phyloP scores from a whole-genome alignment of 257 asterid species.

The Jaltomata sinuosa region DNA sequence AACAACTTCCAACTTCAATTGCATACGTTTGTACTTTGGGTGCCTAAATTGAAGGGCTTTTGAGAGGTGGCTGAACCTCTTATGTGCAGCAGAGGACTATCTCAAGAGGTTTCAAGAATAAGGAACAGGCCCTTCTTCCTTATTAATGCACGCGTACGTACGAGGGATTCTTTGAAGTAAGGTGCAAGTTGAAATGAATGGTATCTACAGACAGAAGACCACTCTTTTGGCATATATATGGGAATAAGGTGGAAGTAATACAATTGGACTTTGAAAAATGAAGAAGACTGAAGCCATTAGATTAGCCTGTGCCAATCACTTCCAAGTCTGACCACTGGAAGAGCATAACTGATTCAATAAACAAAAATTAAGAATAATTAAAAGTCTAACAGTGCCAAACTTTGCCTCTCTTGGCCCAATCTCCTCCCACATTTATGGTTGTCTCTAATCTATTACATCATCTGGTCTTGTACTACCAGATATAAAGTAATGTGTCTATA shows the following conservation, averaged over 20 bases:
- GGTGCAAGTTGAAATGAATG: not conserved
- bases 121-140: not conserved
- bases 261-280: not conserved
- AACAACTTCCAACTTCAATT: not conserved
- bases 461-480: not conserved
- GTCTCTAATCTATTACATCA: not conserved
- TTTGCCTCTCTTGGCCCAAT: not conserved
- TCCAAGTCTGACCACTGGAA: not conserved
- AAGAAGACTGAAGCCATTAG: not conserved
- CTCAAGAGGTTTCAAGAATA: not conserved
- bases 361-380: not conserved
- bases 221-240: not conserved
- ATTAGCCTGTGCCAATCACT: not conserved
- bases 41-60: not conserved
- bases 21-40: not conserved
- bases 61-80: not conserved
- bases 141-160: not conserved
- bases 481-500: not conserved
- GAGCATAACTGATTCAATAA: not conserved
- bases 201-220: not conserved
- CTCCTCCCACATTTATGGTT: not conserved
- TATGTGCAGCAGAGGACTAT: too few relatives aligned
- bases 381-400: not conserved
- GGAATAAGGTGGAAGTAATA: not conserved
- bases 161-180: not conserved